Evolutionary conservation across 2,329 filamentous ascomycete species (phyloP).

Genomic region (Botrytis byssoidea): DNA sequence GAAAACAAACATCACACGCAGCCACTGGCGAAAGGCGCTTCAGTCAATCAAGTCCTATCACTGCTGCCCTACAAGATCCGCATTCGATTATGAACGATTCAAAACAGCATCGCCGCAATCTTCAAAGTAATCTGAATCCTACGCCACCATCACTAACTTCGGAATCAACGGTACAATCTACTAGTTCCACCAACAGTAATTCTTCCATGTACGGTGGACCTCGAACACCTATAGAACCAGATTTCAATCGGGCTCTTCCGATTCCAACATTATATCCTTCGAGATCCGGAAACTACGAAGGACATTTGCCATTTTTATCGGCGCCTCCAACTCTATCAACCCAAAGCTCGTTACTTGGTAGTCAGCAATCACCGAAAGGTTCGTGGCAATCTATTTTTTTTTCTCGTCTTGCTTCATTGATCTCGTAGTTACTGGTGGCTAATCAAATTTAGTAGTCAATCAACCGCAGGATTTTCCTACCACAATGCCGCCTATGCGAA

Average conservation of each 20-base stretch:
- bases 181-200: constrained; percentile 32
- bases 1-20: constrained; percentile 27
- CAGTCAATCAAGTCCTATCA: constrained; percentile 24
- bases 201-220: constrained; percentile 34
- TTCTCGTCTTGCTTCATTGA: neutral
- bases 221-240: constrained; percentile 37
- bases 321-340: constrained; percentile 35
- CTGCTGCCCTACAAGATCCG: constrained; percentile 20
- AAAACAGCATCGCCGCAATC: constrained; percentile 32
- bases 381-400: constrained; percentile 17
- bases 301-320: constrained; percentile 34
- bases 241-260: constrained; percentile 34
- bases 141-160: constrained; percentile 35
- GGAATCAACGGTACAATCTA: constrained; percentile 36
- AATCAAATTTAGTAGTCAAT: constrained; percentile 24
- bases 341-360: constrained; percentile 25
- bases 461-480: constrained; percentile 28
- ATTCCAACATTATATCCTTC: constrained; percentile 34
- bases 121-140: constrained; percentile 23
- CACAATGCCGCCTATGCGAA: constrained; percentile 34
- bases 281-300: constrained; percentile 34
- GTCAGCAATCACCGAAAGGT: constrained; percentile 36
- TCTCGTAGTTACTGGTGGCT: constrained; percentile 10
- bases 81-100: constrained; percentile 27
- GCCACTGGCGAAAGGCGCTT: constrained; percentile 27